phyloP scores from a whole-genome alignment of 208 protist genomes.

The Strigomonas culicis region DNA sequence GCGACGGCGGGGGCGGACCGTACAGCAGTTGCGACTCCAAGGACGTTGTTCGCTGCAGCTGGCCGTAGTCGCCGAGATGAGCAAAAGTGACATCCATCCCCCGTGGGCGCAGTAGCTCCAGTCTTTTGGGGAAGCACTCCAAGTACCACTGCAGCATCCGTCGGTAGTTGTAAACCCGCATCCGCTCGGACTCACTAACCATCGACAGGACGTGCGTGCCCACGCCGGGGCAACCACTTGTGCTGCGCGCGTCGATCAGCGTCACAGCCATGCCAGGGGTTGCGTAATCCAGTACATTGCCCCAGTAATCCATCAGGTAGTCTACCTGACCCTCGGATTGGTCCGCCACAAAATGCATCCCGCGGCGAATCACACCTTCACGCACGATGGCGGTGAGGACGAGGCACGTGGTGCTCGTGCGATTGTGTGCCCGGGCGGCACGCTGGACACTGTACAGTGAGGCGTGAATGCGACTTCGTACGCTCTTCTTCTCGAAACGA shows the following conservation, averaged over 20 bases:
- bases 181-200: constrained; percentile 28
- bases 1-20: constrained; percentile 23
- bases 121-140: constrained; percentile 59
- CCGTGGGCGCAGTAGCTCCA: constrained; percentile 68
- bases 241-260: constrained; percentile 77
- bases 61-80: constrained; percentile 88
- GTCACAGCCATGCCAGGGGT: constrained; percentile 81
- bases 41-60: constrained; percentile 46
- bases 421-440: constrained; percentile 40
- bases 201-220: constrained; percentile 79
- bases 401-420: constrained; percentile 71
- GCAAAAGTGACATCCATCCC: constrained; percentile 73
- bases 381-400: constrained; percentile 70
- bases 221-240: constrained; percentile 69
- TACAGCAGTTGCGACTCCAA: constrained; percentile 84
- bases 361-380: constrained; percentile 71
- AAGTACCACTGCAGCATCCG: constrained; percentile 84
- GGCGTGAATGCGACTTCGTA: constrained; percentile 16
- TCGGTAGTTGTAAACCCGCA: constrained; percentile 68
- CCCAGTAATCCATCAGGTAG: constrained; percentile 72
- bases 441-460: constrained; percentile 31
- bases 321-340: constrained; percentile 78
- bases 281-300: constrained; percentile 56
- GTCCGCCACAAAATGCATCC: constrained; percentile 85
- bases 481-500: constrained; percentile 35